These are phyloP conservation scores for Rachicladosporium sp. DNA, from an alignment of 2,329 filamentous ascomycete genomes.

Conservation along the genomic window DNA sequence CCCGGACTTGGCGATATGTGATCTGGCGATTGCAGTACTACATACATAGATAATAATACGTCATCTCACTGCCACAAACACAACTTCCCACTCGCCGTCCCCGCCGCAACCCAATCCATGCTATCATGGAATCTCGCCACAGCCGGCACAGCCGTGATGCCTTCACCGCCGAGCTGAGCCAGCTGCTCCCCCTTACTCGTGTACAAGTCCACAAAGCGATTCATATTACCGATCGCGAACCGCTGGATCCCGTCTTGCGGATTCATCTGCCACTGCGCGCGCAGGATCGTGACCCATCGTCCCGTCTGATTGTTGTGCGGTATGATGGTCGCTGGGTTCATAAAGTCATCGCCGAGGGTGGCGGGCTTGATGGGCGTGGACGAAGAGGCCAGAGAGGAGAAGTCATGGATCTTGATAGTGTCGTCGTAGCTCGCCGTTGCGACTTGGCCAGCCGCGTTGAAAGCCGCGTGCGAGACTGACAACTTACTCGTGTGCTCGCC, in stretches of 20 bases:
- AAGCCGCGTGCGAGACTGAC: constrained; percentile 85
- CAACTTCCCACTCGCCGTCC: constrained; percentile 82
- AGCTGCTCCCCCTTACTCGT: constrained; percentile 72
- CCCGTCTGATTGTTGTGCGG: constrained; percentile 93
- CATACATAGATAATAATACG: background rate
- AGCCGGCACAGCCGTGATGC: constrained; percentile 87
- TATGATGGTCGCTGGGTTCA: constrained; percentile 58
- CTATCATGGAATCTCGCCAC: constrained; percentile 83
- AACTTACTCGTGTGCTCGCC: constrained; percentile 73
- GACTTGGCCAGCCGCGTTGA: constrained; percentile 71
- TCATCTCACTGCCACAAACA: constrained; percentile 54
- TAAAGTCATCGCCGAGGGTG: constrained; percentile 49
- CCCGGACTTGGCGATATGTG: no score
- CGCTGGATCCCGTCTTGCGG: constrained; percentile 72
- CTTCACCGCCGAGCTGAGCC: constrained; percentile 75
- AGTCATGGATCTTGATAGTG: constrained; percentile 83
- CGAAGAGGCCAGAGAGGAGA: constrained; percentile 46
- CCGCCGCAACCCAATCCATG: constrained; percentile 82
- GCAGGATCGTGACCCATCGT: constrained; percentile 75
- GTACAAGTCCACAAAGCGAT: constrained; percentile 79
- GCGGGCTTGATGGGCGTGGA: constrained; percentile 68
- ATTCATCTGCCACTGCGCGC: constrained; percentile 80
- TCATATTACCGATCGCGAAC: constrained; percentile 90
- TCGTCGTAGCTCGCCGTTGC: constrained; percentile 93
- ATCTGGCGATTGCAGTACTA: background rate